phyloP scores from a whole-genome alignment of 179 eudicot species.

The Patellifolia procumbens region DNA sequence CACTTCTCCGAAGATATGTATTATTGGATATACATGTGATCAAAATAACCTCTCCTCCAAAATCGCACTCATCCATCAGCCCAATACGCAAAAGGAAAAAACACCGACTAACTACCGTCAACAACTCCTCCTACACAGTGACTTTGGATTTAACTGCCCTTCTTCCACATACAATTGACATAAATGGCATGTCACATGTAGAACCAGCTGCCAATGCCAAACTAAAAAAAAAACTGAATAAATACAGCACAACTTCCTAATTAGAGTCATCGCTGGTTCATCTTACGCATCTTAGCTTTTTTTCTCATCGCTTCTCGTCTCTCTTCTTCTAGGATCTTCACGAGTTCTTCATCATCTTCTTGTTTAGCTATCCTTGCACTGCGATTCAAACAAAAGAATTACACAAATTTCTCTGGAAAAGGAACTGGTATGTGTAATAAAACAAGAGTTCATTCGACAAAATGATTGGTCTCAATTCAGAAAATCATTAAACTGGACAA shows the following conservation, averaged over 20 bases:
- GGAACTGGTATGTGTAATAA: background rate
- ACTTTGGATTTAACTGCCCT: background rate
- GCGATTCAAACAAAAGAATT: constrained; percentile 16
- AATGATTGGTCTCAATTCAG: too few species aligned
- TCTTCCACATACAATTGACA: background rate
- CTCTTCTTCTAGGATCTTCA: constrained; percentile 67
- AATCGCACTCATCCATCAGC: background rate
- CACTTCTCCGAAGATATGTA: background rate
- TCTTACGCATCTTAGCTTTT: constrained; percentile 56
- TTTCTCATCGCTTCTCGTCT: constrained; percentile 54
- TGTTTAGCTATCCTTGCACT: constrained; percentile 61
- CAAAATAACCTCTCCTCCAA: constrained; percentile 6
- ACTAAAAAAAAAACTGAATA: constrained; percentile 8
- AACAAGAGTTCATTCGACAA: background rate
- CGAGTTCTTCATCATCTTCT: constrained; percentile 71
- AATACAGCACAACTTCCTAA: background rate
- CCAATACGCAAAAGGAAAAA: background rate
- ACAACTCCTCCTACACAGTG: background rate
- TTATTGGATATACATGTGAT: constrained; percentile 15
- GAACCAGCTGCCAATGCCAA: constrained; percentile 9
- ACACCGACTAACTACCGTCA: background rate
- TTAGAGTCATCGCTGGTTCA: constrained; percentile 34
- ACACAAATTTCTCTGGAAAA: background rate
- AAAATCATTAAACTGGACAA: too few species aligned
- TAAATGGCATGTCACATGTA: constrained; percentile 4